A percentile compares a stretch with the other conserved stretches of the same genome.
phyloP scores from a whole-genome alignment of 2,329 filamentous ascomycete species.

The Nannizziopsis arthrosporioides region DNA sequence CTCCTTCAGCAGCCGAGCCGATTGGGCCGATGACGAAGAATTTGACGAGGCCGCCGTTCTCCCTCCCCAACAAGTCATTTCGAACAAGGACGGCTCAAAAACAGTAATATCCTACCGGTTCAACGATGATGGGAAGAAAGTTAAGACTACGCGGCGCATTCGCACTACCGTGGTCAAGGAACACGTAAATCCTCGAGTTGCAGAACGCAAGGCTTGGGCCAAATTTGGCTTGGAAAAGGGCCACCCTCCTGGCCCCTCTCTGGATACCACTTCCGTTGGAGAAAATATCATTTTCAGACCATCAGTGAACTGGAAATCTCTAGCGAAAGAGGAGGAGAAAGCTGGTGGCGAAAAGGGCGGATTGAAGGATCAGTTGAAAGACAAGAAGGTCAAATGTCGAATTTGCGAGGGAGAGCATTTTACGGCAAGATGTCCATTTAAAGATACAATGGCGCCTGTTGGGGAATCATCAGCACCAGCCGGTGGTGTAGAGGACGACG shows the following conservation, averaged over 20 bases:
- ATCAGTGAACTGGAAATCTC: slow-evolving; percentile 84
- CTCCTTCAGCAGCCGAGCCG: slow-evolving; percentile 26
- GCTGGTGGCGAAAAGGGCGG: slow-evolving; percentile 45
- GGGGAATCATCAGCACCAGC: slow-evolving; percentile 33
- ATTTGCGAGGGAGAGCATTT: slow-evolving; percentile 99
- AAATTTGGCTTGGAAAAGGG: slow-evolving; percentile 90
- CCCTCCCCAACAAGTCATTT: slow-evolving; percentile 75
- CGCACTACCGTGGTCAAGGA: slow-evolving; percentile 84
- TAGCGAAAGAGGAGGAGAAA: slow-evolving; percentile 59
- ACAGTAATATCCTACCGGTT: slow-evolving; percentile 81
- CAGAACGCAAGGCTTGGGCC: slow-evolving; percentile 80
- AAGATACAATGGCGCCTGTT: slow-evolving; percentile 87
- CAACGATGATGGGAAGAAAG: slow-evolving; percentile 88
- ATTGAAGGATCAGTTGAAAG: slow-evolving; percentile 64
- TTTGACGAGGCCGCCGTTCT: slow-evolving; percentile 79
- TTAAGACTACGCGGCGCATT: slow-evolving; percentile 94
- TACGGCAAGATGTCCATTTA: slow-evolving; percentile 97
- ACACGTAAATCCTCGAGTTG: slow-evolving; percentile 90
- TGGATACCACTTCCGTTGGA: slow-evolving; percentile 82
- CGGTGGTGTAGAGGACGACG: slow-evolving; percentile 40
- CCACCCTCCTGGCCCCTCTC: slow-evolving; percentile 67
- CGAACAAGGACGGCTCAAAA: slow-evolving; percentile 97
- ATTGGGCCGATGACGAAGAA: slow-evolving; percentile 89
- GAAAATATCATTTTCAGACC: slow-evolving; percentile 98
- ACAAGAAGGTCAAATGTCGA: slow-evolving; percentile 99